Conservation (phyloP, 73 alveolate genomes). For the Stentor roeselii region DNA sequence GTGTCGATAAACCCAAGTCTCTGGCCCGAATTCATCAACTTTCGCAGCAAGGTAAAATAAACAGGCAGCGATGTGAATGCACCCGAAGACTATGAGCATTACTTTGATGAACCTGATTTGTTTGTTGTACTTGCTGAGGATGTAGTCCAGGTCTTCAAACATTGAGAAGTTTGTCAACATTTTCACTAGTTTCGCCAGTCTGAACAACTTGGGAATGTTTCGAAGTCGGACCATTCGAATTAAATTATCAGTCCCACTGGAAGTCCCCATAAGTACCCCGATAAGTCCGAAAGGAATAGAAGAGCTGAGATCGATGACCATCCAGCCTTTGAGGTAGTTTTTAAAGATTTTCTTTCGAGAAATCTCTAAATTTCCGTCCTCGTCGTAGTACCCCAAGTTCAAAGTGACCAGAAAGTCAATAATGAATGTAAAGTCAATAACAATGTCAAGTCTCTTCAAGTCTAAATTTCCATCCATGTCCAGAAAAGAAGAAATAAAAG, state of each 20-base stretch:
- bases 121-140: neutral
- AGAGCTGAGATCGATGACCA: slow-evolving; percentile 63
- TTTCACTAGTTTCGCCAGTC: neutral
- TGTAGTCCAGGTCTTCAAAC: neutral
- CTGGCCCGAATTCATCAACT: slow-evolving; percentile 10
- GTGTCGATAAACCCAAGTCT: slow-evolving; percentile 50
- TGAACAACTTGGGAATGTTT: neutral
- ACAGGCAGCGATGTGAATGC: slow-evolving; percentile 15
- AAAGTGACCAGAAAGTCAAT: slow-evolving; percentile 65
- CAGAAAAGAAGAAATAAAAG: neutral
- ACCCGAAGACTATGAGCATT: neutral
- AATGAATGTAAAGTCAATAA: slow-evolving; percentile 60
- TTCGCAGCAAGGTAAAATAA: neutral
- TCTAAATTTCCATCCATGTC: neutral
- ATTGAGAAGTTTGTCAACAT: neutral
- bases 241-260: neutral
- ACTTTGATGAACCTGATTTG: neutral
- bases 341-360: slow-evolving; percentile 34
- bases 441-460: slow-evolving; percentile 12
- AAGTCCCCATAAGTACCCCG: neutral
- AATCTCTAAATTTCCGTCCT: slow-evolving; percentile 60
- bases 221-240: neutral
- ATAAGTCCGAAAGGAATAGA: slow-evolving; percentile 67
- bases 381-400: slow-evolving; percentile 62
- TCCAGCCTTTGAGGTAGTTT: slow-evolving; percentile 70